Evolutionary conservation across 2,329 filamentous ascomycete species (phyloP).

Genomic region (Cryphonectria parasitica): DNA sequence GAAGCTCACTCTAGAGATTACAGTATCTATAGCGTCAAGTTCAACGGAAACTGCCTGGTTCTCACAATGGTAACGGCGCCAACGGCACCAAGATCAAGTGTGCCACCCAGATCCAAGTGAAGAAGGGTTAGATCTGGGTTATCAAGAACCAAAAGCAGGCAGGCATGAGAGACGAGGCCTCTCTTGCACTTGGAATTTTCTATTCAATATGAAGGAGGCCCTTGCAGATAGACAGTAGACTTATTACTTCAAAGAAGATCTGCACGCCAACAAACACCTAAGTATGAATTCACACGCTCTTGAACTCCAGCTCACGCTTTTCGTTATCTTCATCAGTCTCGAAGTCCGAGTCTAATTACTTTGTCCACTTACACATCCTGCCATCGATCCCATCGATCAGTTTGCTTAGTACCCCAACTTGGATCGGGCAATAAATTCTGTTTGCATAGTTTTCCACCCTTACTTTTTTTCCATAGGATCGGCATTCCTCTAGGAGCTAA

Average conservation of each 20-base stretch:
- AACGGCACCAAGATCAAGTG: constrained; percentile 21
- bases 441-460: too few relatives aligned
- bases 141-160: constrained; percentile 11
- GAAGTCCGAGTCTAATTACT: not conserved
- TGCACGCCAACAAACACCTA: not conserved
- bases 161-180: not conserved
- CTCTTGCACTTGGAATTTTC: not conserved
- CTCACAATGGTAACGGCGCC: constrained; percentile 13
- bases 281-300: not conserved
- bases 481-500: not conserved
- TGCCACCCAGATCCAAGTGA: constrained; percentile 12
- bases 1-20: not conserved
- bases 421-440: not conserved
- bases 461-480: not conserved
- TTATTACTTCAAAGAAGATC: not conserved
- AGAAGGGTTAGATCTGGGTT: constrained; percentile 18
- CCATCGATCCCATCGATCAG: too few relatives aligned
- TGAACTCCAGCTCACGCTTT: not conserved
- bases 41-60: constrained; percentile 17
- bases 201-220: not conserved
- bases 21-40: constrained; percentile 11
- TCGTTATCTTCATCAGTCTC: not conserved
- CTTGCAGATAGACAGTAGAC: not conserved
- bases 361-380: not conserved
- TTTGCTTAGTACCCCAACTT: not conserved